These are phyloP conservation scores for Mortierella sp. DNA, from an alignment of 371 early-diverging fungal species.

Conservation along the genomic window DNA sequence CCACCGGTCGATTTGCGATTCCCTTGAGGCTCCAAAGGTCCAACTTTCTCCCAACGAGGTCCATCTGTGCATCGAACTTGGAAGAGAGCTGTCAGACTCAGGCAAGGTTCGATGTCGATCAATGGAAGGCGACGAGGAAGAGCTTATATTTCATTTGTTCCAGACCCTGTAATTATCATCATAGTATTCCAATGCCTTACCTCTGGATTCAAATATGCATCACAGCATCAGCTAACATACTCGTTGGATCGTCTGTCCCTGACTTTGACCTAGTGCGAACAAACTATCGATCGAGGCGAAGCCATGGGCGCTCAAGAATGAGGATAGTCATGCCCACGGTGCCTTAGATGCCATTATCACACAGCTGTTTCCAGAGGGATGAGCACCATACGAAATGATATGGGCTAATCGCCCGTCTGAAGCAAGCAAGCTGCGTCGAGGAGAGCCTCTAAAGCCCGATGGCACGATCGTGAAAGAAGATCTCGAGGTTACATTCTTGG, in stretches of 20 bases:
- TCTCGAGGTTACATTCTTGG: neutral
- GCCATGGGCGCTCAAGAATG: neutral
- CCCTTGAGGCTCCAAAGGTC: neutral
- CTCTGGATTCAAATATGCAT: neutral
- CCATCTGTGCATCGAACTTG: neutral
- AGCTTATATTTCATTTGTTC: neutral
- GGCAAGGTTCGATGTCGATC: neutral
- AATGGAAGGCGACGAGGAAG: neutral
- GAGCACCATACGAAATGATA: neutral
- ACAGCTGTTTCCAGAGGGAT: conserved; percentile 2
- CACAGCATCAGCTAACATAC: neutral
- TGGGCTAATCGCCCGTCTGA: neutral
- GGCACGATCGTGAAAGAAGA: neutral
- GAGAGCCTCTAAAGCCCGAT: conserved; percentile 1
- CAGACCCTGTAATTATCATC: neutral
- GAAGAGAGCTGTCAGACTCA: neutral
- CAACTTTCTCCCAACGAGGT: neutral
- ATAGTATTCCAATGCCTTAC: neutral
- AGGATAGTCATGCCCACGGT: neutral
- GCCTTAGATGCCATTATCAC: neutral
- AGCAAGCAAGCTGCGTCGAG: neutral
- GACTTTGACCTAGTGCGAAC: neutral
- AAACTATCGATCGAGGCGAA: neutral
- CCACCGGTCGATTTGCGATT: neutral
- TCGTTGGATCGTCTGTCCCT: neutral